phyloP scores from a whole-genome alignment of 129 eudicot genomes.

The Tanacetum coccineum region DNA sequence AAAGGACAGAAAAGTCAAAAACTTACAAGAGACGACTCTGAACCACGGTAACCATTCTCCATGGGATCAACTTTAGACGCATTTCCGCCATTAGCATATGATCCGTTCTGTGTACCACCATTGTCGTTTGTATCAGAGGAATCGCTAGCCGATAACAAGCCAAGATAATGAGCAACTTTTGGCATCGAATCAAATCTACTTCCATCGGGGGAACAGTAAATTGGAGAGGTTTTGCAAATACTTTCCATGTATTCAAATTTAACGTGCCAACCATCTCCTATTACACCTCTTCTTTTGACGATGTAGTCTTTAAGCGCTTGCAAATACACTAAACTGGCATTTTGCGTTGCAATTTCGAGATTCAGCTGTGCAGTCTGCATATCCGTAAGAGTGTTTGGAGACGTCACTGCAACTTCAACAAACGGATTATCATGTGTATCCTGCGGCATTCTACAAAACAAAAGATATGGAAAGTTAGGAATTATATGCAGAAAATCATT shows the following conservation, averaged over 20 bases:
- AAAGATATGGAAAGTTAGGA: slow-evolving; percentile 21
- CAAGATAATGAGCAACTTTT: slow-evolving; percentile 56
- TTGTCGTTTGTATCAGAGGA: slow-evolving; percentile 33
- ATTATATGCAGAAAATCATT: background rate
- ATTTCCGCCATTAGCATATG: slow-evolving; percentile 21
- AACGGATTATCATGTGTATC: slow-evolving; percentile 21
- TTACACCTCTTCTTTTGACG: slow-evolving; percentile 41
- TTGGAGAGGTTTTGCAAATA: slow-evolving; percentile 41
- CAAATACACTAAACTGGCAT: slow-evolving; percentile 42
- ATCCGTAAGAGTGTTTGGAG: slow-evolving; percentile 26
- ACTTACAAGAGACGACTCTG: slow-evolving; percentile 43
- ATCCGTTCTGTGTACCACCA: slow-evolving; percentile 35
- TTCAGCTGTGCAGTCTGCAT: slow-evolving; percentile 24
- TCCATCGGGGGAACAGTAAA: slow-evolving; percentile 73
- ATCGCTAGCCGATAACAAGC: slow-evolving; percentile 33
- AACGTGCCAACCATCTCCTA: slow-evolving; percentile 79
- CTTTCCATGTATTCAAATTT: slow-evolving; percentile 51
- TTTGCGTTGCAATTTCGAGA: slow-evolving; percentile 31
- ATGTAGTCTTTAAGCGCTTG: slow-evolving; percentile 62
- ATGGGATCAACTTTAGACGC: slow-evolving; percentile 24
- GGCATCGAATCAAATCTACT: slow-evolving; percentile 55
- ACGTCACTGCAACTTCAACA: slow-evolving; percentile 28
- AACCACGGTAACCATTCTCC: slow-evolving; percentile 25
- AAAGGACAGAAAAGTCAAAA: slow-evolving; percentile 1
- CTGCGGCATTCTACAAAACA: slow-evolving; percentile 49